Conservation (phyloP, 805 yeast species). For the Pichia gijzeniarum region DNA sequence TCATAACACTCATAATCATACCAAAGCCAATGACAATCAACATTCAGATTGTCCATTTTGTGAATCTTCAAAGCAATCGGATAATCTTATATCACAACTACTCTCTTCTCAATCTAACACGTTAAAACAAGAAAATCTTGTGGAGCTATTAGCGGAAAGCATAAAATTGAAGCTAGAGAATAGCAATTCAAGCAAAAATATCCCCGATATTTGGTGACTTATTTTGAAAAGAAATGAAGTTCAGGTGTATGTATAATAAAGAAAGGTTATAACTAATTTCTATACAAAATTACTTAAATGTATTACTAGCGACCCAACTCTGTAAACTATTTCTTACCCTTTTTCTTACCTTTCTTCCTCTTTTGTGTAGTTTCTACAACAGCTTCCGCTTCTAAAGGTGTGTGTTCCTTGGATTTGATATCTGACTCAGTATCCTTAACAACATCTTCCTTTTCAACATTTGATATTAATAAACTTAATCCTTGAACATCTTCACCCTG, state of each 20-base stretch:
- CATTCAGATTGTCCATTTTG: slow-evolving; percentile 11
- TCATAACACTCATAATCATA: background rate
- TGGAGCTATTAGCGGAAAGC: slow-evolving; percentile 8
- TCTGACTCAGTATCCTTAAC: slow-evolving; percentile 9
- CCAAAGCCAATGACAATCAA: background rate
- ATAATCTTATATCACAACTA: background rate
- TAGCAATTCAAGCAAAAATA: background rate
- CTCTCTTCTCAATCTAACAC: background rate
- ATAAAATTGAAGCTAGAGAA: slow-evolving; percentile 5
- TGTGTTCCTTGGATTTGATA: background rate
- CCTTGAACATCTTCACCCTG: slow-evolving; percentile 23
- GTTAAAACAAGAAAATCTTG: slow-evolving; percentile 2
- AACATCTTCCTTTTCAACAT: slow-evolving; percentile 17
- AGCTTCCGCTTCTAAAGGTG: background rate
- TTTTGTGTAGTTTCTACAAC: slow-evolving; percentile 5
- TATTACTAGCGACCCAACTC: background rate
- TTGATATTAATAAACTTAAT: slow-evolving; percentile 21
- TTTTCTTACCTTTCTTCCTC: slow-evolving; percentile 19
- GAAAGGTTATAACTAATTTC: too few species aligned
- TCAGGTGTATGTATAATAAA: too few species aligned
- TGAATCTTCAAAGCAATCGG: slow-evolving; percentile 1
- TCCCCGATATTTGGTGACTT: slow-evolving; percentile 10
- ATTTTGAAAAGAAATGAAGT: background rate
- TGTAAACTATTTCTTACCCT: slow-evolving; percentile 17
- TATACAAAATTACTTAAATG: background rate